Base-by-base conservation (phyloP, 192 early-diverging fungal genomes). In the Backusella sp. region DNA sequence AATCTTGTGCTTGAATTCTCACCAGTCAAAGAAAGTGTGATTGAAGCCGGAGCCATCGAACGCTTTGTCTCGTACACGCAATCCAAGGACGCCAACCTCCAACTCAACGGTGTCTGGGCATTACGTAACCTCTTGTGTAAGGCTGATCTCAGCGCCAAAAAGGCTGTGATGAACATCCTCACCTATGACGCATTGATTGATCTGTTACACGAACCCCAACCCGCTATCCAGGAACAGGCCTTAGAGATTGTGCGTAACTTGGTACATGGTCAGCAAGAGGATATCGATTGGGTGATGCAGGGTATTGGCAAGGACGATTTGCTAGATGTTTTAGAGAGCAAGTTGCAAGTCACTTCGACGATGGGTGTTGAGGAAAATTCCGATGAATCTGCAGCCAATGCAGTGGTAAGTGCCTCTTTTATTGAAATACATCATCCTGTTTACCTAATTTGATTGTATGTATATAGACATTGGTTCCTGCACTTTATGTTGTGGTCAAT, bases 1-100 rank as follows among this genome's bases (percentile, higher is more conserved):
- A 97, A 97, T 68, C 86, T 97, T 52, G 91, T 94, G 6, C 76
- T 97, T 23, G 94, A 95, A 65, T 94, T 96, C 68, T 91, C 92
- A 12, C 94, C 95, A 0, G 94, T 95, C 93, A 86, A 84, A 66
- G 86, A 86, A 82, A 87, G 80, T 7, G 87, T 95, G 5, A 82
- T 96, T 74, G 94, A 95, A 28, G 80, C 81, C 14, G 91, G 92
- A 4, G 91, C 90, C 7, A 88, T 96, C 3, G 86, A 91, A 46
- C 84, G 85, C n/a, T 86, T 95, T 73, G 91, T 93, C 0, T 76
- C 85, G 1, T 85, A 93, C 59, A 84, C 88, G 30, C 83, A 78
- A 41, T 82, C 79, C 12, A 75, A 73, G 1, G 86, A 91, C 21
- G 72, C 82, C 39, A 74, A 79, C 30, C 77, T 95, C 19, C 80